Evolutionary conservation across 1,284 basidiomycete genomes (phyloP), one percentile per base, ranked within the genome.

Genomic region (Rhodotorula sp.): DNA sequence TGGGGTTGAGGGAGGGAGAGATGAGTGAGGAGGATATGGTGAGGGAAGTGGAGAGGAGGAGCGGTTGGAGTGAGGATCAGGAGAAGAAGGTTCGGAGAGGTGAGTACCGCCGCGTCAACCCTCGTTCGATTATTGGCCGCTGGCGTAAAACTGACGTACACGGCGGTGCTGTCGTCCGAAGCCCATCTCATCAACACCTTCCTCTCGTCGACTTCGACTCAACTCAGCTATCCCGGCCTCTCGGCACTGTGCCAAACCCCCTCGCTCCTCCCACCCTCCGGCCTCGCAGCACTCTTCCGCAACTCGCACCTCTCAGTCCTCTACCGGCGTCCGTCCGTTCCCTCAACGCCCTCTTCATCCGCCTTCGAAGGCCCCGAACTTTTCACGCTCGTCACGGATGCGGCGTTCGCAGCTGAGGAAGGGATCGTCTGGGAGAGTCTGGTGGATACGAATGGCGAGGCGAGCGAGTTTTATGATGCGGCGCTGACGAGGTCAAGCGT

Each of bases 291-390:
- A 2, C 85, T 94, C 66, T 95, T 94, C 84, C 87, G 93, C 67
- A 92, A 88, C 80, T 91, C 91, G 0, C 93, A 95, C 77, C 86
- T 96, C 17, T 89, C 89, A 0, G 92, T 94, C 7, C 82, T 96
- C 0, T 90, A 92, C 83, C 90, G 89, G 76, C 82, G 84, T 3
- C 79, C 78, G 2, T 19, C 61, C 77, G 4, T 44, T 24, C 68
- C 71, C 58, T 67, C 77, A 19, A 73, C 36, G 39, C 53, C 64
- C 15, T 13, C 71, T 30, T 58, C 66, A 22, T 64, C 70, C n/a
- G 64, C 27, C 67, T 57, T 63, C 61, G 70, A 74, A 27, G 74
- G 85, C 61, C 80, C 84, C 4, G 83, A 84, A 32, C 82, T 94
- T 4, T 94, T 91, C 80, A 86, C 86, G 5, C 87, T 94, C 68